phyloP scores from a whole-genome alignment of 306 rosid species.

The Oxytropis ochrocephala region DNA sequence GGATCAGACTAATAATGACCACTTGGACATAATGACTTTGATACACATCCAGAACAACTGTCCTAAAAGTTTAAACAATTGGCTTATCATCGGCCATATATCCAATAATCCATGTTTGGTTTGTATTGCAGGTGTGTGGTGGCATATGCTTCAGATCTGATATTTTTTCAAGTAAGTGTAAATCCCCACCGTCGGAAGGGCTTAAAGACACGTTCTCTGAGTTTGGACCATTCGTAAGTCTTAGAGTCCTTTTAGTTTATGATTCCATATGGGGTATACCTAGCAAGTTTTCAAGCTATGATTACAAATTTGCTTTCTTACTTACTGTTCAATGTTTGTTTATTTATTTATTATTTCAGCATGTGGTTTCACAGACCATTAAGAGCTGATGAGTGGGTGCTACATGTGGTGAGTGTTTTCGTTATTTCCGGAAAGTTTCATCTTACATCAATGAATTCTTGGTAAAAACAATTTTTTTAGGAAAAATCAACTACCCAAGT shows the following conservation, averaged over 20 bases:
- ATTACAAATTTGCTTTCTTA: not conserved
- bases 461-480: not conserved
- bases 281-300: not conserved
- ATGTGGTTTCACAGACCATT: constrained; percentile 86
- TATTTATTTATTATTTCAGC: constrained; percentile 35
- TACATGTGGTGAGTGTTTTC: constrained; percentile 58
- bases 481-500: constrained; percentile 7
- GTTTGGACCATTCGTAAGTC: constrained; percentile 96
- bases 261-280: not conserved
- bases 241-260: not conserved
- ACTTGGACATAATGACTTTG: not conserved
- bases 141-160: constrained; percentile 82
- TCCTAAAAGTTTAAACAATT: not conserved
- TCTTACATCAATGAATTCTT: not conserved
- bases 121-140: constrained; percentile 74
- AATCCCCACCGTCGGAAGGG: constrained; percentile 75
- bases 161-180: constrained; percentile 63
- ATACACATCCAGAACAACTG: not conserved
- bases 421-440: not conserved
- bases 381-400: constrained; percentile 89
- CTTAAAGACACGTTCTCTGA: constrained; percentile 56
- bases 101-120: not conserved
- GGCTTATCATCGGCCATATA: not conserved
- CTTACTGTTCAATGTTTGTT: not conserved
- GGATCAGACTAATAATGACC: not conserved